A percentile compares a stretch with the other conserved stretches of the same genome.
Conservation (phyloP, 305 asterid species). For the Fraxinus paxiana region DNA sequence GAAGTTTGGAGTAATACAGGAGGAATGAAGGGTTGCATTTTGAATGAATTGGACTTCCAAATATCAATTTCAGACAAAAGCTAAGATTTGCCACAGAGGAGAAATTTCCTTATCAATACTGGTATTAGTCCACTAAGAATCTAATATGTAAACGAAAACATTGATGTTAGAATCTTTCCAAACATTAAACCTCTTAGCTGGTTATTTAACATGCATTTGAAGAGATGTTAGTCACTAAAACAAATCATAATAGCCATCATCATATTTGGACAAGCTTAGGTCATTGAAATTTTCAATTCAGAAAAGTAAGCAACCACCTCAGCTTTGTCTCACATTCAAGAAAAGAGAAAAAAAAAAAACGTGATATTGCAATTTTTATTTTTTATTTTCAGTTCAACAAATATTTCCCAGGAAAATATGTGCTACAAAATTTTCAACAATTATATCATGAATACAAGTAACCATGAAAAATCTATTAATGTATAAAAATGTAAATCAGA, state of each 20-base stretch:
- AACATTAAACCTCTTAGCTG: neutral
- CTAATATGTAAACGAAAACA: neutral
- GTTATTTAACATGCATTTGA: neutral
- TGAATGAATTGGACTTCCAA: neutral
- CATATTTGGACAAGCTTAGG: neutral
- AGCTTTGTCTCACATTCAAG: neutral
- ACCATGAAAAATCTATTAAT: neutral
- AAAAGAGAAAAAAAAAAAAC: neutral
- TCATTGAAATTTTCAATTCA: neutral
- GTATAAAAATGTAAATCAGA: neutral
- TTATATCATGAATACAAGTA: neutral
- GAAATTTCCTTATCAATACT: neutral
- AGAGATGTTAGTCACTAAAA: neutral
- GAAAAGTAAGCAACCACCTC: neutral
- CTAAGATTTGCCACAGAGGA: neutral
- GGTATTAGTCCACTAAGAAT: neutral
- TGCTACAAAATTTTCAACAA: neutral
- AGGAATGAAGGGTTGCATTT: neutral
- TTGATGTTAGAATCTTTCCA: neutral
- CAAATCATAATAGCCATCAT: neutral
- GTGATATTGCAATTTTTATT: neutral
- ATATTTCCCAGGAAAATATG: neutral
- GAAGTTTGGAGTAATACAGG: neutral
- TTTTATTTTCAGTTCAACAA: neutral
- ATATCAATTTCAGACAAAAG: neutral